These are phyloP conservation scores for Fusarium buharicum DNA, from an alignment of 2,329 filamentous ascomycete genomes.

Conservation along the genomic window DNA sequence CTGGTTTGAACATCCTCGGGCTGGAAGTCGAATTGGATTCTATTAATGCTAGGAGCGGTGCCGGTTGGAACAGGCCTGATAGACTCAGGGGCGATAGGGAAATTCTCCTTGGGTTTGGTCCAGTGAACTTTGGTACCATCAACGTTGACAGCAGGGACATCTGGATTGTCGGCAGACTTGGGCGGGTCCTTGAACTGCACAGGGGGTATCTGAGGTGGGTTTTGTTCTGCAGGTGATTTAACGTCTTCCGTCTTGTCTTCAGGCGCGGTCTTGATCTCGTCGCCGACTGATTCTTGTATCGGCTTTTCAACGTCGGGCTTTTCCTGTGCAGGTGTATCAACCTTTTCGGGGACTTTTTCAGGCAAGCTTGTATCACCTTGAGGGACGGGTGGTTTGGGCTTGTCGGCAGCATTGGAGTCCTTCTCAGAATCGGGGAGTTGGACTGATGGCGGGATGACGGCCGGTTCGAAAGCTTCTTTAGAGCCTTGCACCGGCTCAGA, in stretches of 20 bases:
- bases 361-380: conserved; percentile 17
- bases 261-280: conserved; percentile 7
- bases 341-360: background rate
- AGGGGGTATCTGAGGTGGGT: conserved; percentile 30
- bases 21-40: conserved; percentile 79
- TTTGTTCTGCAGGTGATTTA: conserved; percentile 20
- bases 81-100: conserved; percentile 76
- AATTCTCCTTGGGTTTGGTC: conserved; percentile 78
- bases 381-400: conserved; percentile 18
- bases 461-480: conserved; percentile 33
- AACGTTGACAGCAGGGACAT: conserved; percentile 24
- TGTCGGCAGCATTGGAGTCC: conserved; percentile 13
- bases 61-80: conserved; percentile 81
- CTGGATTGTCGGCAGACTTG: conserved; percentile 33
- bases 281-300: conserved; percentile 9
- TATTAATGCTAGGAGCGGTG: conserved; percentile 74
- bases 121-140: conserved; percentile 68
- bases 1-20: conserved; percentile 70
- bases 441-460: conserved; percentile 28
- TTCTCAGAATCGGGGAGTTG: conserved; percentile 31
- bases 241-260: conserved; percentile 10
- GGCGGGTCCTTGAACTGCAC: conserved; percentile 47
- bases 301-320: conserved; percentile 21
- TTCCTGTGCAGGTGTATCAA: conserved; percentile 12
- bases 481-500: conserved; percentile 23